A percentile compares a stretch with the other conserved stretches of the same genome.
These are phyloP conservation scores for Dipodascopsis uninucleata DNA, from an alignment of 805 yeast species.

Conservation along the genomic window DNA sequence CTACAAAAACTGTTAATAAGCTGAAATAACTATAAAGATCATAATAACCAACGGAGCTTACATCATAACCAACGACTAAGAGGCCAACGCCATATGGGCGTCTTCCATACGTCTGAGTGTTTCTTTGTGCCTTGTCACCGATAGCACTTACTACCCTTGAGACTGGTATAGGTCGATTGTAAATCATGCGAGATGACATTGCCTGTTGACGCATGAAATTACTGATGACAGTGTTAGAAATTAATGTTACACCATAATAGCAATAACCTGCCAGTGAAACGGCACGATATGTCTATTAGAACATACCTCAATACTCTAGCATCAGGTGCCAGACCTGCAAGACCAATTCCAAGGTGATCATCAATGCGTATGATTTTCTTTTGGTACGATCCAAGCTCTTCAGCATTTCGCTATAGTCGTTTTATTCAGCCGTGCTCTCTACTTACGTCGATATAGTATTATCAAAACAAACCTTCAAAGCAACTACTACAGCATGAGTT, in stretches of 20 bases:
- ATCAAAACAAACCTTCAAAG: slow-evolving; percentile 52
- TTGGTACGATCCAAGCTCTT: slow-evolving; percentile 94
- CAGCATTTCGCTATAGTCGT: slow-evolving; percentile 74
- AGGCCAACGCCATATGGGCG: slow-evolving; percentile 99
- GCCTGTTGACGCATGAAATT: slow-evolving; percentile 89
- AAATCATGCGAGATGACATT: slow-evolving; percentile 78
- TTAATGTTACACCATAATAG: not conserved
- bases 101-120: slow-evolving; percentile 92
- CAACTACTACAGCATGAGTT: slow-evolving; percentile 85
- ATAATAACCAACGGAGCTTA: slow-evolving; percentile 2
- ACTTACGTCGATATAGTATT: not conserved
- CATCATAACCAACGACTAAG: slow-evolving; percentile 80
- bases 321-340: slow-evolving; percentile 98
- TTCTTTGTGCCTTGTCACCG: slow-evolving; percentile 95
- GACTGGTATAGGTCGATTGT: slow-evolving; percentile 78
- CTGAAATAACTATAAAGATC: not conserved
- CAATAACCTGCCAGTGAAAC: not conserved
- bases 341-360: slow-evolving; percentile 88
- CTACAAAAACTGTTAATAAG: slow-evolving; percentile 2
- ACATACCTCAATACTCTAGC: slow-evolving; percentile 67
- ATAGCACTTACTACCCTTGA: slow-evolving; percentile 77
- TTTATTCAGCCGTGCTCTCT: slow-evolving; percentile 41
- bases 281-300: not conserved
- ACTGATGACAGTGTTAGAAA: slow-evolving; percentile 37
- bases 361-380: slow-evolving; percentile 89